Evolutionary conservation across 345 rosid genomes (phyloP).

Genomic region (Hypericum androsaemum): DNA sequence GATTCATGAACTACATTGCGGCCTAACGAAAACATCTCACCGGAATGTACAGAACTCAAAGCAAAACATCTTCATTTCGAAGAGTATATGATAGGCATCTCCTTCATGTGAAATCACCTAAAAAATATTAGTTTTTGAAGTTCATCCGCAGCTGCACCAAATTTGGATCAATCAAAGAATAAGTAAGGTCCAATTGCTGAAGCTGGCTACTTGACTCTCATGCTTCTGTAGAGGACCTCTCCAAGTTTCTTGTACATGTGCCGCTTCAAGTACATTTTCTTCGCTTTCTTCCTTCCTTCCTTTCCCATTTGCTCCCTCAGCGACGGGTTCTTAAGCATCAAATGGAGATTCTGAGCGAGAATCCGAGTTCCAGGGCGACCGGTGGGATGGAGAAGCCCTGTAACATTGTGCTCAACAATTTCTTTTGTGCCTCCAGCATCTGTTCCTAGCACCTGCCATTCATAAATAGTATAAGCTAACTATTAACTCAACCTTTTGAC

Average conservation of each 20-base stretch:
- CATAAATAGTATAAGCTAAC: neutral
- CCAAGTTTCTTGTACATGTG: slow-evolving; percentile 80
- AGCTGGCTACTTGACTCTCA: slow-evolving; percentile 43
- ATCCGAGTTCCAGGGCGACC: slow-evolving; percentile 45
- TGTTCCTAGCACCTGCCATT: slow-evolving; percentile 70
- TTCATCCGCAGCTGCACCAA: slow-evolving; percentile 8
- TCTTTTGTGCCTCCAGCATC: slow-evolving; percentile 89
- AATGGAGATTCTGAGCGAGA: slow-evolving; percentile 47
- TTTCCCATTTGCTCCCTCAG: slow-evolving; percentile 46
- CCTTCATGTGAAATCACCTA: neutral
- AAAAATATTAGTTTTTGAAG: neutral
- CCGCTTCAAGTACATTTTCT: slow-evolving; percentile 61
- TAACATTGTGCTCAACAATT: slow-evolving; percentile 66
- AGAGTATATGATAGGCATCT: neutral
- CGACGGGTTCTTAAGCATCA: slow-evolving; percentile 43
- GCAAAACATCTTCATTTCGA: too few species aligned
- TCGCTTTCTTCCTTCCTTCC: slow-evolving; percentile 58
- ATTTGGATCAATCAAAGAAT: slow-evolving; percentile 33
- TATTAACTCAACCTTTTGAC: neutral
- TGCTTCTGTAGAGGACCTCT: slow-evolving; percentile 64
- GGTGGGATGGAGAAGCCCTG: slow-evolving; percentile 74
- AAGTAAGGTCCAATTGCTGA: neutral
- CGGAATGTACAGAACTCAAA: too few species aligned
- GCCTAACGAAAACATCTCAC: too few species aligned
- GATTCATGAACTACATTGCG: too few species aligned